Evolutionary conservation across 106 monocot genomes (phyloP), one percentile per base, ranked within the genome.

Genomic region (Dendrobium nobile): DNA sequence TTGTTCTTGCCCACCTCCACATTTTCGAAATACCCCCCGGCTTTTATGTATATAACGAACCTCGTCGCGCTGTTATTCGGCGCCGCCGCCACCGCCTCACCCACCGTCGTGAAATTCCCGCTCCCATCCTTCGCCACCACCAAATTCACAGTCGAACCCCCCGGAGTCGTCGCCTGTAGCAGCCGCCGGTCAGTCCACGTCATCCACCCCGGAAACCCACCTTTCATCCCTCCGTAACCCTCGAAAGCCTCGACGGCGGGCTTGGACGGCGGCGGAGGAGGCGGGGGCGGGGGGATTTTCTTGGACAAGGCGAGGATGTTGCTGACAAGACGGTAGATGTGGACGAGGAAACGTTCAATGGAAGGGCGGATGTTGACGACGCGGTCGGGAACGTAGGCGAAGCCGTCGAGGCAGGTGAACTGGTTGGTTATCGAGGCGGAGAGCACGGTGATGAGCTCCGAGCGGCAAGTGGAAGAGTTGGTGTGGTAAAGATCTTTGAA

Each of bases 101-200:
- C 43, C 8, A 90, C 77, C 13, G 87, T 90, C 40, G 67, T 87
- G 73, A 84, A 90, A 51, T 90, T 81, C 27, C 90, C 90, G 42
- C 75, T 87, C 17, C 90, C 90, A 48, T 90, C 90, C 64, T 81
- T 81, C 43, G 90, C 90, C 79, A 90, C 90, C 0, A 88, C 76
- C 27, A 84, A 64, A 26, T 79, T 77, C 43, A 78, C 51, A 40
- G 79, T 19, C 41, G 79, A 78, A 5, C 58, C 20, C 37, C 17
- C 20, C 3, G 59, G 78, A 13, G 78, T 59, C 7, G 19, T 18
- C 4, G 78, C 16, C 61, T 76, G 59, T 0, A 82, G 75, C 56
- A 82, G 33, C 61, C 64, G 56, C 61, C 76, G 7, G 42, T 82
- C 75, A 19, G 10, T 43, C 6, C 19, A 16, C 9, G 43, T 20